A percentile compares a stretch with the other conserved stretches of the same genome.
Conservation (phyloP, 257 asterid genomes). For the Solanum clarkiae region DNA sequence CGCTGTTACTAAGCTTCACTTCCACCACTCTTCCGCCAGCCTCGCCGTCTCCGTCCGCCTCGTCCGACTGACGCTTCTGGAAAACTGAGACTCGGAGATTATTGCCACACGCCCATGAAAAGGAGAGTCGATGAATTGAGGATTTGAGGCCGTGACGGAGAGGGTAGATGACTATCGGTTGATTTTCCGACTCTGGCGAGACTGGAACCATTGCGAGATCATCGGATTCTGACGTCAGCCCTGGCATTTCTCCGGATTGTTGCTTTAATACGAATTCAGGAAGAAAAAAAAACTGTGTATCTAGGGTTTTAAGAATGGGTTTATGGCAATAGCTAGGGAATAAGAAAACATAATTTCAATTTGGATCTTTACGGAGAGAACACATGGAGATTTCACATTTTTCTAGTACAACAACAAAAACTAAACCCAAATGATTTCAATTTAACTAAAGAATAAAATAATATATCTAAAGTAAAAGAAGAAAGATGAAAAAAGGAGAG, state of each 20-base stretch:
- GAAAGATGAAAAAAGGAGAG: no score
- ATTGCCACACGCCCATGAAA: slow-evolving; percentile 89
- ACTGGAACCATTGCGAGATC: slow-evolving; percentile 32
- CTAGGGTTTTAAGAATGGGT: slow-evolving; percentile 1
- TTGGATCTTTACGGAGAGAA: background rate
- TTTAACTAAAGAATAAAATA: no score
- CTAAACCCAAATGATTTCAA: no score
- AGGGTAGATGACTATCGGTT: slow-evolving; percentile 33
- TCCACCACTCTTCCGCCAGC: slow-evolving; percentile 55
- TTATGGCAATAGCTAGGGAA: background rate
- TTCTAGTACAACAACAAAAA: no score
- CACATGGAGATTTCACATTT: background rate
- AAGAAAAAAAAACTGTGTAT: background rate
- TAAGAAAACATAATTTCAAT: background rate
- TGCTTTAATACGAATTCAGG: background rate
- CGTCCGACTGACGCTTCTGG: slow-evolving; percentile 9
- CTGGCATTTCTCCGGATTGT: slow-evolving; percentile 62
- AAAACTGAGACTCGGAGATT: slow-evolving; percentile 71
- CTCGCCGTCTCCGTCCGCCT: slow-evolving; percentile 5
- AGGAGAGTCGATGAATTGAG: slow-evolving; percentile 47
- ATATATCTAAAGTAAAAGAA: no score
- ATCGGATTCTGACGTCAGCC: slow-evolving; percentile 41
- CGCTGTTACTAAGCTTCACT: slow-evolving; percentile 40
- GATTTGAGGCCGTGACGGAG: slow-evolving; percentile 41
- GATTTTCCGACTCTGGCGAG: slow-evolving; percentile 16